Evolutionary conservation across 495 filamentous ascomycete species (phyloP), one percentile per base, ranked within the genome.

Genomic region (Neurospora intermedia): DNA sequence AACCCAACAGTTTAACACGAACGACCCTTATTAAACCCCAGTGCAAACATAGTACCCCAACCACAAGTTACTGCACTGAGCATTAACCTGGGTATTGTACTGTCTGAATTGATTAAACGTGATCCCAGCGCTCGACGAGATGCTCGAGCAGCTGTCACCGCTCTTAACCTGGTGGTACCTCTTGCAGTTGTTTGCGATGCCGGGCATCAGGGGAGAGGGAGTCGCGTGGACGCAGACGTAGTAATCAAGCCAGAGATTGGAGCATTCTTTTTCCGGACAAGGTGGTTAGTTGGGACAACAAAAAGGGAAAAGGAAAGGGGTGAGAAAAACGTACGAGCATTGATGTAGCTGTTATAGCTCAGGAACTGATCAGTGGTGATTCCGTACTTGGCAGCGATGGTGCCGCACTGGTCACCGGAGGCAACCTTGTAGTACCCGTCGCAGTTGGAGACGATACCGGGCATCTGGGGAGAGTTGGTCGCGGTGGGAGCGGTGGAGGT

Each of bases 381-480:
- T 15, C 75, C 72, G 70, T 75, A 38, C 10, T 69, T 45, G 18
- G 72, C 41, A 39, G 82, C 81, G 39, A 88, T 80, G 45, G 75
- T 75, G 10, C 69, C 70, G 74, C 87, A 88, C 74, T 76, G 78
- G 73, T 88, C 85, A 69, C 82, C 84, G 2, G 54, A 46, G n/a
- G 74, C 35, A 15, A 86, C 79, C 23, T 78, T 75, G 76, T 84
- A 78, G 75, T 82, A 86, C 40, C 78, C 74, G 71, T 82, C 75
- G 76, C 86, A 88, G 75, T 80, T 81, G 69, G 31, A 69, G 41
- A 78, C 76, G 62, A 82, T 82, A 40, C 81, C 81, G 18, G 80
- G 76, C 78, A 77, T 75, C 39, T 71, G 69, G 69, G 69, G 23
- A 9, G 69, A 43, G 20, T 42, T 42, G 40, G 88, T 96, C n/a